Conservation (phyloP, 2,329 filamentous ascomycete species). For the Didymella sp. region DNA sequence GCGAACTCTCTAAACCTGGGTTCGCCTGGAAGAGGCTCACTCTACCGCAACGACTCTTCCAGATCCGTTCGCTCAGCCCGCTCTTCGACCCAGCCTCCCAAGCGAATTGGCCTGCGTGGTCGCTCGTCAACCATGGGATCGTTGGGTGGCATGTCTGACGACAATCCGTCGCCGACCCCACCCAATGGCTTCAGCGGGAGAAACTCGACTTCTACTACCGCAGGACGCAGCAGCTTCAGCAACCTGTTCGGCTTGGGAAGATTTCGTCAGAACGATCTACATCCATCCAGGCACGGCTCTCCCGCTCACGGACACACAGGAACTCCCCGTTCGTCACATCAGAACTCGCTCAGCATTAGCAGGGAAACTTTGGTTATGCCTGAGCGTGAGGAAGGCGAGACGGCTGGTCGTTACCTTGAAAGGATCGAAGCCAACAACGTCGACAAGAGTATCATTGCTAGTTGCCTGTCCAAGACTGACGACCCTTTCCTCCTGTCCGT, state of each 20-base stretch:
- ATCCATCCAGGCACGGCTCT: slow-evolving; percentile 67
- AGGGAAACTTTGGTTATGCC: slow-evolving; percentile 75
- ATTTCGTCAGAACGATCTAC: slow-evolving; percentile 79
- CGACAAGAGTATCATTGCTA: slow-evolving; percentile 82
- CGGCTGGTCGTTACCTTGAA: slow-evolving; percentile 85
- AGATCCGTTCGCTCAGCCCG: slow-evolving; percentile 70
- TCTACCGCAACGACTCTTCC: slow-evolving; percentile 67
- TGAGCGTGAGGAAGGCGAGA: slow-evolving; percentile 83
- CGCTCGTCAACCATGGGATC: slow-evolving; percentile 93
- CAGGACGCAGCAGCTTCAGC: slow-evolving; percentile 89
- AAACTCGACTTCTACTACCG: slow-evolving; percentile 82
- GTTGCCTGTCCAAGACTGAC: slow-evolving; percentile 81
- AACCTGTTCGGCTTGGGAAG: slow-evolving; percentile 81
- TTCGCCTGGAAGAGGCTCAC: slow-evolving; percentile 52
- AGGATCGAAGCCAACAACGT: slow-evolving; percentile 80
- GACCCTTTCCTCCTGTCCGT: slow-evolving; percentile 85
- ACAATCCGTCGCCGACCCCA: slow-evolving; percentile 69
- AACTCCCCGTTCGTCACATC: slow-evolving; percentile 78
- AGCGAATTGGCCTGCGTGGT: slow-evolving; percentile 68
- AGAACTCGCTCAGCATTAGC: slow-evolving; percentile 80
- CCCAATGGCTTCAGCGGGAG: slow-evolving; percentile 58
- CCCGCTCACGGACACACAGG: slow-evolving; percentile 63
- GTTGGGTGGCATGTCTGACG: slow-evolving; percentile 73
- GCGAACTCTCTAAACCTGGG: slow-evolving; percentile 55
- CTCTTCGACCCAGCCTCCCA: slow-evolving; percentile 63